Percentiles rank a stretch among this genome's conserved stretches.
These are phyloP conservation scores for Schizonepeta tenuifolia DNA, from an alignment of 257 asterid species.

Conservation along the genomic window DNA sequence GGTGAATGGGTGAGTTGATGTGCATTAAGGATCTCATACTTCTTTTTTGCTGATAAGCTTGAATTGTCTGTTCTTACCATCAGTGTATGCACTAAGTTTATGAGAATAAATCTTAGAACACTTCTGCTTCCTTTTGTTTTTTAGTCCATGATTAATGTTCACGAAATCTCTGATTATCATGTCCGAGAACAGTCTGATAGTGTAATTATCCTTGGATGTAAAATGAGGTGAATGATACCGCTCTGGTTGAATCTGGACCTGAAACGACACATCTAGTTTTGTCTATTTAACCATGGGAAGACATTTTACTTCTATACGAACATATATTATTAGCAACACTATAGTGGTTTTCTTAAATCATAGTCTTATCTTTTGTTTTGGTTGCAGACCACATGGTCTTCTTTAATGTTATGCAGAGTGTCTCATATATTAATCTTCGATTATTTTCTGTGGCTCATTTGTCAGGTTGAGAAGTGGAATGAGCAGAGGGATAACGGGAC, in stretches of 20 bases:
- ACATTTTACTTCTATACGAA: background rate
- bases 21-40: background rate
- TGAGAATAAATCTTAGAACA: background rate
- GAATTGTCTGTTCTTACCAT: background rate
- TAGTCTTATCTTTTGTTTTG: background rate
- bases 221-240: background rate
- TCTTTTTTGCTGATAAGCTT: background rate
- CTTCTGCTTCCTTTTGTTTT: background rate
- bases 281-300: background rate
- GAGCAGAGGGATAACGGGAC: conserved; percentile 58
- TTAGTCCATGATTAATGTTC: background rate
- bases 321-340: background rate
- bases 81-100: background rate
- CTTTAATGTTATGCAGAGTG: background rate
- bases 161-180: background rate
- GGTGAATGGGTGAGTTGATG: conserved; percentile 84
- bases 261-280: background rate
- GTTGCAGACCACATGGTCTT: background rate
- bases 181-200: background rate
- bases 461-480: conserved; percentile 55
- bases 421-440: background rate
- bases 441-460: conserved; percentile 2
- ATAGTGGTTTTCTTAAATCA: background rate
- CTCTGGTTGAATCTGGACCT: background rate
- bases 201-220: background rate